Evolutionary conservation across 2,329 filamentous ascomycete genomes (phyloP).

Genomic region (Fragosphaeria purpurea): DNA sequence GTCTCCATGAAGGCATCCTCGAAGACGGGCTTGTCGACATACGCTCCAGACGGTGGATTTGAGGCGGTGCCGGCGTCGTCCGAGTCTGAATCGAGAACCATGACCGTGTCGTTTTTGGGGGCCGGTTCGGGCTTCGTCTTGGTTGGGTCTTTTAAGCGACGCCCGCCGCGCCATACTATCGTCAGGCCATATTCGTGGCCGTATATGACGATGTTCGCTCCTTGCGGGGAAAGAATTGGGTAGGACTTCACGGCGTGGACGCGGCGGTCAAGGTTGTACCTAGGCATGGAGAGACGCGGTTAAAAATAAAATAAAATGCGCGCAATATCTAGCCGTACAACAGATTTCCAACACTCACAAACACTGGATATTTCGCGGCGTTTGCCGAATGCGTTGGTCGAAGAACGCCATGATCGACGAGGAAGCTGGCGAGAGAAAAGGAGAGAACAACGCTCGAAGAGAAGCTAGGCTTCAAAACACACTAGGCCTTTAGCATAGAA

Average conservation of each 20-base stretch:
- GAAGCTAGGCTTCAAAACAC: too few species aligned
- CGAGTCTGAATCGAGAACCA: slow-evolving; percentile 52
- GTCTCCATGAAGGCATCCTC: slow-evolving; percentile 32
- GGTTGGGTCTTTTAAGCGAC: slow-evolving; percentile 41
- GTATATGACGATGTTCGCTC: slow-evolving; percentile 52
- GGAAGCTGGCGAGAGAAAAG: neutral
- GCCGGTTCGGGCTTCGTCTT: slow-evolving; percentile 17
- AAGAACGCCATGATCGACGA: slow-evolving; percentile 12
- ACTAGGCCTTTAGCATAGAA: too few species aligned
- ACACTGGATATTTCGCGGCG: slow-evolving; percentile 26
- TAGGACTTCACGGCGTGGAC: slow-evolving; percentile 52
- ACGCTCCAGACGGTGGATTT: slow-evolving; percentile 15
- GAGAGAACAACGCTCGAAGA: too few species aligned
- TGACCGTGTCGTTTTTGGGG: slow-evolving; percentile 37
- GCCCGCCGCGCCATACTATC: slow-evolving; percentile 53
- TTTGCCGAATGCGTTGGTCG: slow-evolving; percentile 24
- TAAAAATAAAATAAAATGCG: too few species aligned
- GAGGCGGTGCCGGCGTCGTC: slow-evolving; percentile 35
- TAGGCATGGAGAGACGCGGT: slow-evolving; percentile 17
- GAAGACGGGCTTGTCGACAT: slow-evolving; percentile 48
- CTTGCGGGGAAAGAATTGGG: slow-evolving; percentile 51
- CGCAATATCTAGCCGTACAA: too few species aligned
- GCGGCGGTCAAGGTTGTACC: slow-evolving; percentile 49
- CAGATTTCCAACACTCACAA: slow-evolving; percentile 17
- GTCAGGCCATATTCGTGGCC: slow-evolving; percentile 54